Evolutionary conservation across 2,329 filamentous ascomycete species (phyloP).

Genomic region (Aspergillus quadricinctus): DNA sequence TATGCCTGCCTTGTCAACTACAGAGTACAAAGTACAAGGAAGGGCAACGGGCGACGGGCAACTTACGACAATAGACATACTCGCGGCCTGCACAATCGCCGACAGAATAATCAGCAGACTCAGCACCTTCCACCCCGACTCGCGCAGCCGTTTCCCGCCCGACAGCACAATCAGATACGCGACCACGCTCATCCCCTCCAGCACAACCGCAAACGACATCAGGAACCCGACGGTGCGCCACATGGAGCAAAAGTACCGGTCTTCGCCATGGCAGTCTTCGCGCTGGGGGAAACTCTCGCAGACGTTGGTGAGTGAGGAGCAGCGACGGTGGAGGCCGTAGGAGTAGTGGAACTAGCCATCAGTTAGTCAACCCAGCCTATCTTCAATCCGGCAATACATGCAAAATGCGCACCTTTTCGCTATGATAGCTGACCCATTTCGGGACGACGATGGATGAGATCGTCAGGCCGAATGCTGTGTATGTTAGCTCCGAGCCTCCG

Average conservation of each 20-base stretch:
- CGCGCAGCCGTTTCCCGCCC: constrained; percentile 74
- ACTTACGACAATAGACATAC: constrained; percentile 80
- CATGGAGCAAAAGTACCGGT: constrained; percentile 80
- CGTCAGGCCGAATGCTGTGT: constrained; percentile 42
- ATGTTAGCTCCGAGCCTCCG: neutral
- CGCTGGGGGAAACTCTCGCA: constrained; percentile 59
- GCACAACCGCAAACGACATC: constrained; percentile 76
- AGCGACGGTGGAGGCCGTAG: constrained; percentile 76
- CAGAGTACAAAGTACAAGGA: too few relatives aligned
- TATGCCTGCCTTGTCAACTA: constrained; percentile 58
- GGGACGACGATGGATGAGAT: constrained; percentile 45
- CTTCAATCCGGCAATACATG: neutral
- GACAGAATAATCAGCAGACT: constrained; percentile 61
- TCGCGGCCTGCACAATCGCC: constrained; percentile 65
- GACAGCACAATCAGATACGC: constrained; percentile 71
- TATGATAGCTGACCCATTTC: constrained; percentile 47
- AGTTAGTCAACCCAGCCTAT: neutral
- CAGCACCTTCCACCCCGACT: constrained; percentile 77
- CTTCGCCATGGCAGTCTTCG: constrained; percentile 62
- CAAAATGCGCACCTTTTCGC: constrained; percentile 33
- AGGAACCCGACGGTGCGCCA: constrained; percentile 87
- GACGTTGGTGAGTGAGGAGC: constrained; percentile 61
- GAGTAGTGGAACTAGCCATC: constrained; percentile 55
- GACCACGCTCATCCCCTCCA: constrained; percentile 76
- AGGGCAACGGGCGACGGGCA: too few relatives aligned